phyloP scores from a whole-genome alignment of 179 eudicot genomes.

The Heliamphora ciliata region DNA sequence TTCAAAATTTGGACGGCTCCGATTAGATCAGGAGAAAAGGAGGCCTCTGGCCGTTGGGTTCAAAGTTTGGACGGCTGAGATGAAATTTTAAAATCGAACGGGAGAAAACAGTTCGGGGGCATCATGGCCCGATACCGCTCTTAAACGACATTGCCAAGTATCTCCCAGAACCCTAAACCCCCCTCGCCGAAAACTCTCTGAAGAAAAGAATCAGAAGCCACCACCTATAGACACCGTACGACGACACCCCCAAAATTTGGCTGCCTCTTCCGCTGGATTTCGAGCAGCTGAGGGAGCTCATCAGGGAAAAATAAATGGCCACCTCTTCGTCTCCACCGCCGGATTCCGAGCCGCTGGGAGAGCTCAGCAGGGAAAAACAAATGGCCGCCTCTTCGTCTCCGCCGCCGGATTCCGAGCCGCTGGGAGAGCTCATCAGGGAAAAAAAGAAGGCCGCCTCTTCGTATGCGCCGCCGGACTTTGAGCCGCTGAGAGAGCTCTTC shows the following conservation, averaged over 20 bases:
- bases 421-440: neutral
- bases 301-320: neutral
- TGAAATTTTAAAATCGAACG: too few relatives aligned
- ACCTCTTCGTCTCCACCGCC: too few relatives aligned
- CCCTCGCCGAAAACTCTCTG: neutral
- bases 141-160: neutral
- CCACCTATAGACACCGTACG: too few relatives aligned
- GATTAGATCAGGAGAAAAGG: too few relatives aligned
- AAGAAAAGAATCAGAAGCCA: too few relatives aligned
- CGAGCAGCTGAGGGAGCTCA: neutral
- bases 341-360: neutral
- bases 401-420: neutral
- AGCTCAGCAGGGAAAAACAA: neutral
- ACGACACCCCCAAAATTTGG: too few relatives aligned
- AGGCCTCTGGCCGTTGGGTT: too few relatives aligned
- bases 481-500: conserved; percentile 52
- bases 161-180: conserved; percentile 11
- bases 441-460: neutral
- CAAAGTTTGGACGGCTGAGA: too few relatives aligned
- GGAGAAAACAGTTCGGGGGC: too few relatives aligned
- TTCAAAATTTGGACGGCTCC: too few relatives aligned
- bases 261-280: too few relatives aligned
- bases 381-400: too few relatives aligned
- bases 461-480: conserved; percentile 22
- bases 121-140: neutral